Base-by-base conservation (phyloP, 148 eudicot genomes). In the Camellia lanceoleosa region DNA sequence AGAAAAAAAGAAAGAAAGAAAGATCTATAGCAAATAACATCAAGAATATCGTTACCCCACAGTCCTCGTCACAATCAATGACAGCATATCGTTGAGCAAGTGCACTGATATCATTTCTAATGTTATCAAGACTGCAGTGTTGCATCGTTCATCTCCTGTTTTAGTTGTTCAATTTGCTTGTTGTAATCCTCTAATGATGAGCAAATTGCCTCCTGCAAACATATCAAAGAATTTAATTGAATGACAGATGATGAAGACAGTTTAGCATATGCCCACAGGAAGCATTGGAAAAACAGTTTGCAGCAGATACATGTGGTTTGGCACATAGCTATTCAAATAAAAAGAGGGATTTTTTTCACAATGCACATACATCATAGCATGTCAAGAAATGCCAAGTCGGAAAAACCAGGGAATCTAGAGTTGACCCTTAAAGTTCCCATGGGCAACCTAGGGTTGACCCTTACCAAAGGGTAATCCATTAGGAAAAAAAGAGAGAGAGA, bases 91-190 rank as follows among this genome's bases (percentile, higher is more conserved):
- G 88, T 76, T 96, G 99, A 79, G 98, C 95, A 84, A 96, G 99
- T 68, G 99, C 98, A 86, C 89, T 90, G 23, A 96, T 96, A 84
- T 96, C 99, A 81, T 90, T 93, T 85, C 99, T 92, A 81, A 96
- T 96, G 84, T 89, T 92, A 81, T 96, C 99, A 44, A 98, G 98
- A 52, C 99, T 97, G 78, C 86, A n/a, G 94, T 16, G 99, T 96
- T 73, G 99, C 98, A 85, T 93, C 98, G 86, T 96, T 92, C 99
- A 96, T 96, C 92, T 93, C 98, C 85, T 92, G 86, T 82, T 96
- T 96, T 76, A 96, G 84, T 74, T 90, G 85, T 81, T 96, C 99
- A 83, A 96, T 96, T 85, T 94, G 98, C 86, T 90, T 91, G 86
- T 96, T 96, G 83, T 96, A 96, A 85, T 96, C 99, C 87, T 94